Conservation (phyloP, 2,329 filamentous ascomycete genomes). For the Dothideomycetidae sp. region DNA sequence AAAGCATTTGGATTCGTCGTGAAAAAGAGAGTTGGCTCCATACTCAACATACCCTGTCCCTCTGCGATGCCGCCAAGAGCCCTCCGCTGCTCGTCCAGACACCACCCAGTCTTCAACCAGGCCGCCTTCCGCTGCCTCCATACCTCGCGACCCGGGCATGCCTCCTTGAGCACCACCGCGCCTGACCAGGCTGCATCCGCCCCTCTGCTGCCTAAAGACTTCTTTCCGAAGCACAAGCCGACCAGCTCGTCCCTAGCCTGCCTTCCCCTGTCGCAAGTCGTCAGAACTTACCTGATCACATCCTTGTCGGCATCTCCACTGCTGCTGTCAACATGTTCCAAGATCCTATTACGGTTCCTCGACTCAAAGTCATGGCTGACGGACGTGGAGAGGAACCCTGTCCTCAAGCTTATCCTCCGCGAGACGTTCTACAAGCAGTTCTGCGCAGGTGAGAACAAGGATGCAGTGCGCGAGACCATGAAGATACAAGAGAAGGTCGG, state of each 20-base stretch:
- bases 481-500: slow-evolving; percentile 55
- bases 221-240: background rate
- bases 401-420: slow-evolving; percentile 58
- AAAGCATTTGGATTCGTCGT: slow-evolving; percentile 1
- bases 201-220: background rate
- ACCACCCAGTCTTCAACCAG: slow-evolving; percentile 2
- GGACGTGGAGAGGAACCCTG: slow-evolving; percentile 59
- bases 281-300: slow-evolving; percentile 56
- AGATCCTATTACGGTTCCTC: slow-evolving; percentile 53
- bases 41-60: background rate
- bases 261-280: slow-evolving; percentile 49
- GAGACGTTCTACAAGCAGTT: slow-evolving; percentile 84
- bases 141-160: slow-evolving; percentile 7
- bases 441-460: slow-evolving; percentile 63
- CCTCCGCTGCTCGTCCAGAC: background rate
- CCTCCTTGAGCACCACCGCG: slow-evolving; percentile 2
- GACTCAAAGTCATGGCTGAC: slow-evolving; percentile 52
- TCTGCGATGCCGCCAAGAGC: slow-evolving; percentile 8
- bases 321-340: slow-evolving; percentile 56
- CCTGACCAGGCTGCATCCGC: background rate
- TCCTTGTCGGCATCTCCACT: slow-evolving; percentile 55
- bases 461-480: slow-evolving; percentile 54
- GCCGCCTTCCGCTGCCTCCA: slow-evolving; percentile 6
- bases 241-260: slow-evolving; percentile 39
- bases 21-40: too few relatives aligned